Evolutionary conservation across 169 alveolate species (phyloP).

Genomic region (Plasmodium malariae): DNA sequence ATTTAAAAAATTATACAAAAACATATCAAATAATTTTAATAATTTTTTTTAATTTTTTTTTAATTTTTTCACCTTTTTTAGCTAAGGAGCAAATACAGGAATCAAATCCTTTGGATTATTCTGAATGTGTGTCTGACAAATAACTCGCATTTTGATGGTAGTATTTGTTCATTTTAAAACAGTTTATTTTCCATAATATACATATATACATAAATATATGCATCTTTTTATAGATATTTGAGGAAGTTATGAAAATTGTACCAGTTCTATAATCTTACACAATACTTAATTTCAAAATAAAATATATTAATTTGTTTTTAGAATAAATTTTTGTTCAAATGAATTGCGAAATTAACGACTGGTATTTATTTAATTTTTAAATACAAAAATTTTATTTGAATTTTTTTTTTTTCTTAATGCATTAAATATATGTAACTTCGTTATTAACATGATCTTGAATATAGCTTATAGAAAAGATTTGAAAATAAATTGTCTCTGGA

Average conservation of each 20-base stretch:
- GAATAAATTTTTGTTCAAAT: constrained; percentile 6
- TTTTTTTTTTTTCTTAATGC: constrained; percentile 11
- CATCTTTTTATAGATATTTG: background rate
- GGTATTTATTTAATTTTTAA: constrained; percentile 12
- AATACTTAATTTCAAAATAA: background rate
- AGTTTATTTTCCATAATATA: background rate
- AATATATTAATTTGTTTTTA: constrained; percentile 1
- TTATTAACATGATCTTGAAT: background rate
- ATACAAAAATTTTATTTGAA: constrained; percentile 8
- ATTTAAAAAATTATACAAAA: background rate
- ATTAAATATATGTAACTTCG: background rate
- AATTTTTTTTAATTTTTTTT: constrained; percentile 13
- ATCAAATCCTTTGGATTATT: background rate
- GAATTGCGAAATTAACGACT: background rate
- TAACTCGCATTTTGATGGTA: background rate
- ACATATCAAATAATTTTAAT: background rate
- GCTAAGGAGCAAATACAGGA: constrained; percentile 26
- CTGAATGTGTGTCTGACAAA: constrained; percentile 25
- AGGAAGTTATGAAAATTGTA: background rate
- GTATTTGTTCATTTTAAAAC: background rate
- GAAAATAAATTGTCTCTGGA: background rate
- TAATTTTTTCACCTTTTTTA: constrained; percentile 11
- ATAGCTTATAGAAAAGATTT: background rate
- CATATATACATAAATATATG: constrained; percentile 12
- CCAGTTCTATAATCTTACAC: background rate